phyloP scores from a whole-genome alignment of 2,329 filamentous ascomycete species.

The Alternaria viburni region DNA sequence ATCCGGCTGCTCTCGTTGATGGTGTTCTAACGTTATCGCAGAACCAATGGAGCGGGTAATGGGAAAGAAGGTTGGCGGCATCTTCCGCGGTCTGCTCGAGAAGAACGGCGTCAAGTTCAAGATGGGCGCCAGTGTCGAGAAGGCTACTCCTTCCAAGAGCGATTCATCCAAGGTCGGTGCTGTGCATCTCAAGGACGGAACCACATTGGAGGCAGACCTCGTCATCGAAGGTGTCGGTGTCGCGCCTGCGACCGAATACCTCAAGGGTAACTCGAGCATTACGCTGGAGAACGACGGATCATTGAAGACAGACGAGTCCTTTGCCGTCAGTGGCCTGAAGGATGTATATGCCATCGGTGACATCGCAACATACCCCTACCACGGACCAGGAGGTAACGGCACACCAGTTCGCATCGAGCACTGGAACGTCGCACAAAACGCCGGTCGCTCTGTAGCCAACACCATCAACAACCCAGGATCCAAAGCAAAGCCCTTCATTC shows the following conservation, averaged over 20 bases:
- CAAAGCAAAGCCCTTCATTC: constrained; percentile 77
- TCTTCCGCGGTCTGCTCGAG: constrained; percentile 80
- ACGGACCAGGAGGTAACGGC: constrained; percentile 82
- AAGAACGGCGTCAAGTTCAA: constrained; percentile 89
- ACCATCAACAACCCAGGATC: constrained; percentile 73
- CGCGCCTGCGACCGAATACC: constrained; percentile 80
- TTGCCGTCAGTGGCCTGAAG: constrained; percentile 74
- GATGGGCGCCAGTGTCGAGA: constrained; percentile 80
- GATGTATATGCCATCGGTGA: constrained; percentile 94
- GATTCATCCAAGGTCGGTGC: constrained; percentile 77
- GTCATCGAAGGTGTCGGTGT: constrained; percentile 94
- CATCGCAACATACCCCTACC: constrained; percentile 93
- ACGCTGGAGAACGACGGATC: constrained; percentile 84
- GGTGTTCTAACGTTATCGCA: constrained; percentile 19
- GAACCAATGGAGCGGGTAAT: constrained; percentile 86
- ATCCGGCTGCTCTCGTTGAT: neutral
- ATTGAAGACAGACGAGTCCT: constrained; percentile 78
- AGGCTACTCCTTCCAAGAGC: constrained; percentile 73
- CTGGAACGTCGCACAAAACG: constrained; percentile 97
- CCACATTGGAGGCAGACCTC: constrained; percentile 81
- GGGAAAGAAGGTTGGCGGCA: constrained; percentile 78
- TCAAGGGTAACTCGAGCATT: constrained; percentile 73
- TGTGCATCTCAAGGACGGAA: constrained; percentile 85
- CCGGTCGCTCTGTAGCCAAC: constrained; percentile 78
- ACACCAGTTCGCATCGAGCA: constrained; percentile 86